phyloP scores from a whole-genome alignment of 495 filamentous ascomycete species.

The Letharia lupina region DNA sequence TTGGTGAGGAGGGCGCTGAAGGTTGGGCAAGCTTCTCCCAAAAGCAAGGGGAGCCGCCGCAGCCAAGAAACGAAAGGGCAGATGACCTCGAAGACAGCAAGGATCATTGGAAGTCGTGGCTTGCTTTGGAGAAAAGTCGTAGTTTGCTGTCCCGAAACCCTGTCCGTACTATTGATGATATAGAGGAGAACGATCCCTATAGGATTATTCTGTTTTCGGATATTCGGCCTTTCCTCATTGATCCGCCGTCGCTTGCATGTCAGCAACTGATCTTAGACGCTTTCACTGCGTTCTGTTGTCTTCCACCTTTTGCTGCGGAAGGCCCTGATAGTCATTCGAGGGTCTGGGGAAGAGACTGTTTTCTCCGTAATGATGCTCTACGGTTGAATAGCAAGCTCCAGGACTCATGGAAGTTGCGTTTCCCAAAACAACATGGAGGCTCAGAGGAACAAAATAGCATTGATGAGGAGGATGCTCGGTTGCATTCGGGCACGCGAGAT shows the following conservation, averaged over 20 bases:
- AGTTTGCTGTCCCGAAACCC: slow-evolving; percentile 47
- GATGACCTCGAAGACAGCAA: slow-evolving; percentile 10
- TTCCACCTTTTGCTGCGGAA: slow-evolving; percentile 44
- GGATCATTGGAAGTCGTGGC: slow-evolving; percentile 48
- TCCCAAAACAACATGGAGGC: not conserved
- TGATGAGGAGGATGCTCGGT: not conserved
- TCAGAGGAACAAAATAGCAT: not conserved
- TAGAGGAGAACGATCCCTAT: slow-evolving; percentile 67
- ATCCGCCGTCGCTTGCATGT: slow-evolving; percentile 21
- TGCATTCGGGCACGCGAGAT: not conserved
- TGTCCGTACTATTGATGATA: slow-evolving; percentile 55
- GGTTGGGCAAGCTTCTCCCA: slow-evolving; percentile 58
- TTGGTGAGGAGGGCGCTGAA: slow-evolving; percentile 63
- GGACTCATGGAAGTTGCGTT: slow-evolving; percentile 24
- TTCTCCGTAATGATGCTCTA: slow-evolving; percentile 39
- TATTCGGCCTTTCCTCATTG: slow-evolving; percentile 49
- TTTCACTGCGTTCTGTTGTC: slow-evolving; percentile 60
- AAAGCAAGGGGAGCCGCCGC: slow-evolving; percentile 32
- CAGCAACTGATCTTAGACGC: slow-evolving; percentile 48
- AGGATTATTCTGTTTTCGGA: slow-evolving; percentile 72
- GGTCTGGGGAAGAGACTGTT: slow-evolving; percentile 38
- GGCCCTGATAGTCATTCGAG: slow-evolving; percentile 17
- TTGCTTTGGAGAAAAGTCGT: slow-evolving; percentile 46
- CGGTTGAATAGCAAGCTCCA: slow-evolving; percentile 26
- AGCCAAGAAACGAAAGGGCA: slow-evolving; percentile 26